Conservation (phyloP, 345 rosid genomes). For the Tarenaya hassleriana region DNA sequence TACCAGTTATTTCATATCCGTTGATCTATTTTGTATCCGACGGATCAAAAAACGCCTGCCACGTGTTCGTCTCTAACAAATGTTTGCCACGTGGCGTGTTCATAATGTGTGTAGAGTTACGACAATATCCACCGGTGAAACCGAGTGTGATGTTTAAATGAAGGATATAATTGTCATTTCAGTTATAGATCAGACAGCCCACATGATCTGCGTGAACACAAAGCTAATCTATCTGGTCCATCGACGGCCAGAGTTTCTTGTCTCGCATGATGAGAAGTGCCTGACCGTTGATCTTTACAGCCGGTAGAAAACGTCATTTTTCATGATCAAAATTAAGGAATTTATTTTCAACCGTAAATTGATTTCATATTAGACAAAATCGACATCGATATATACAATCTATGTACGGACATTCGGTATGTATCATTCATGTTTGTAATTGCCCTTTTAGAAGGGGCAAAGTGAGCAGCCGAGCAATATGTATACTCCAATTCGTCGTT, state of each 20-base stretch:
- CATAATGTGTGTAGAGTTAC: neutral
- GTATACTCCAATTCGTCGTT: too few relatives aligned
- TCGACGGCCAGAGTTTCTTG: constrained; percentile 12
- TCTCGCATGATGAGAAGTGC: constrained; percentile 4
- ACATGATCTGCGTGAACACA: constrained; percentile 4
- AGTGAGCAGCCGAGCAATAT: too few relatives aligned
- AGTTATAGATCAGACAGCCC: neutral
- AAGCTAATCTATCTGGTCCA: constrained; percentile 5
- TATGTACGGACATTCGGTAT: too few relatives aligned
- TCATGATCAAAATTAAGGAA: neutral
- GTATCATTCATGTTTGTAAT: too few relatives aligned
- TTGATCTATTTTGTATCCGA: neutral
- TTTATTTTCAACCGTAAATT: too few relatives aligned
- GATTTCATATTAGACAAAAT: too few relatives aligned
- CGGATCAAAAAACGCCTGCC: neutral
- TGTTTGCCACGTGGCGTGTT: constrained; percentile 15
- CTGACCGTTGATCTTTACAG: constrained; percentile 23
- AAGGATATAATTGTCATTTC: constrained; percentile 10
- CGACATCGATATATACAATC: too few relatives aligned
- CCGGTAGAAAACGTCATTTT: neutral
- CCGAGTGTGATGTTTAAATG: neutral
- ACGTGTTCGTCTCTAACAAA: constrained; percentile 13
- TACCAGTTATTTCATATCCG: constrained; percentile 1
- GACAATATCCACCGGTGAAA: neutral
- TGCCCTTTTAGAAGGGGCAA: too few relatives aligned